phyloP scores from a whole-genome alignment of 1,284 basidiomycete genomes.

The Cystobasidiaceae sp. region DNA sequence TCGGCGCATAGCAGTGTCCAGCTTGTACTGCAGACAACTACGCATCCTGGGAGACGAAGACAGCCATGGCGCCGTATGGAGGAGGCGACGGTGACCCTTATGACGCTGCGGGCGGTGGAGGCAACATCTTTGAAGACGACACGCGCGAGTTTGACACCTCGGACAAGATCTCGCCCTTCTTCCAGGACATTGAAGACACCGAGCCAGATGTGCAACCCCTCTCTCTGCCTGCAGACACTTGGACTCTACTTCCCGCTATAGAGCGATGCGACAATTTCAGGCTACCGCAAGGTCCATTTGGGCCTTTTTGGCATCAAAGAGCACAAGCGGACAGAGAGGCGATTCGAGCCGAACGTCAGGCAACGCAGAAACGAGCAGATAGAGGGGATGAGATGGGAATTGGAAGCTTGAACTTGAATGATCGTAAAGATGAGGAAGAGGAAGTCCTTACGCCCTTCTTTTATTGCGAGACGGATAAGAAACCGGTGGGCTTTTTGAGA shows the following conservation, averaged over 20 bases:
- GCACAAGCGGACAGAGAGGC: not conserved
- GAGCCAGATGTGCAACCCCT: slow-evolving; percentile 23
- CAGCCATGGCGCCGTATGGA: not conserved
- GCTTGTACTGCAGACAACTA: not conserved
- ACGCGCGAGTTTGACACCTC: slow-evolving; percentile 2
- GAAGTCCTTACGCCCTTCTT: slow-evolving; percentile 11
- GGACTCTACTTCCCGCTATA: slow-evolving; percentile 37
- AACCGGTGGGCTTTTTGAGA: slow-evolving; percentile 41
- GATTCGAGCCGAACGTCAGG: not conserved
- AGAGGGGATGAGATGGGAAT: slow-evolving; percentile 23
- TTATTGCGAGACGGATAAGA: slow-evolving; percentile 9
- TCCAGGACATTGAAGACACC: slow-evolving; percentile 28
- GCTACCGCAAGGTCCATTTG: slow-evolving; percentile 35
- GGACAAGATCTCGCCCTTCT: slow-evolving; percentile 18
- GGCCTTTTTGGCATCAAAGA: slow-evolving; percentile 9
- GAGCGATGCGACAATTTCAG: slow-evolving; percentile 36
- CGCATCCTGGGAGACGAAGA: not conserved
- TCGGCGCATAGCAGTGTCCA: not conserved
- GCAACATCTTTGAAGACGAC: slow-evolving; percentile 19
- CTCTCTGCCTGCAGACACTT: slow-evolving; percentile 34
- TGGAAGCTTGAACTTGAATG: slow-evolving; percentile 8
- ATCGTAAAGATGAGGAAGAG: not conserved
- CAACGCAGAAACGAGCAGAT: slow-evolving; percentile 17
- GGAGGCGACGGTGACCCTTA: slow-evolving; percentile 2
- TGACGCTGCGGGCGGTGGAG: not conserved